These are phyloP conservation scores for Vitis hybrid DNA, from an alignment of 177 flowering plant genomes.

Conservation along the genomic window DNA sequence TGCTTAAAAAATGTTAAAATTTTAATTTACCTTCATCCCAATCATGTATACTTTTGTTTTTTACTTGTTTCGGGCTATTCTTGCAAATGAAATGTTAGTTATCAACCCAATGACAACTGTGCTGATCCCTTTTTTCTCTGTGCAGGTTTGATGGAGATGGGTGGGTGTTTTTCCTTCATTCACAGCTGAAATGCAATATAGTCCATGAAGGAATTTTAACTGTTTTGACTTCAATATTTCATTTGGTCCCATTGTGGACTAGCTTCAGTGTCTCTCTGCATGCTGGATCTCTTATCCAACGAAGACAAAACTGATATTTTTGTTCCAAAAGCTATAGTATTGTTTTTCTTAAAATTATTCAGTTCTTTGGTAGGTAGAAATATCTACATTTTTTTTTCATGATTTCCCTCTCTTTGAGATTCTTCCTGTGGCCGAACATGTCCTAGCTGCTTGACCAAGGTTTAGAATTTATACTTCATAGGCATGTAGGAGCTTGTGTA, in stretches of 20 bases:
- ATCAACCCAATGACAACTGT: neutral
- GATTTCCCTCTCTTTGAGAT: neutral
- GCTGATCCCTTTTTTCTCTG: constrained; percentile 9
- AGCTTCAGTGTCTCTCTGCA: constrained; percentile 1
- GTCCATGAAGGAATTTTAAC: neutral
- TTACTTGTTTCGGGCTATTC: neutral
- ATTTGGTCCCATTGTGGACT: neutral
- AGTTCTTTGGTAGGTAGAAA: no score
- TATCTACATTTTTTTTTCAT: no score
- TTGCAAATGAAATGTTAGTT: no score
- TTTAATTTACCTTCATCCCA: neutral
- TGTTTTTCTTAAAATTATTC: no score
- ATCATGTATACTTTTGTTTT: neutral
- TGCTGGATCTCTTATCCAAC: no score
- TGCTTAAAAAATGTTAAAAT: neutral
- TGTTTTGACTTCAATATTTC: neutral
- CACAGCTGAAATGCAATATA: neutral
- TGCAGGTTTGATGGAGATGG: constrained; percentile 99
- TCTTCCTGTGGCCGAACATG: neutral
- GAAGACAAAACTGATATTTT: neutral
- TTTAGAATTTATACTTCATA: neutral
- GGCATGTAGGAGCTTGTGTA: neutral
- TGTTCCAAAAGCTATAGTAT: no score
- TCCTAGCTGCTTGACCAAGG: neutral
- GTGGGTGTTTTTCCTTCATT: constrained; percentile 41